phyloP scores from a whole-genome alignment of 495 filamentous ascomycete species.

The Entonaema liquescens region DNA sequence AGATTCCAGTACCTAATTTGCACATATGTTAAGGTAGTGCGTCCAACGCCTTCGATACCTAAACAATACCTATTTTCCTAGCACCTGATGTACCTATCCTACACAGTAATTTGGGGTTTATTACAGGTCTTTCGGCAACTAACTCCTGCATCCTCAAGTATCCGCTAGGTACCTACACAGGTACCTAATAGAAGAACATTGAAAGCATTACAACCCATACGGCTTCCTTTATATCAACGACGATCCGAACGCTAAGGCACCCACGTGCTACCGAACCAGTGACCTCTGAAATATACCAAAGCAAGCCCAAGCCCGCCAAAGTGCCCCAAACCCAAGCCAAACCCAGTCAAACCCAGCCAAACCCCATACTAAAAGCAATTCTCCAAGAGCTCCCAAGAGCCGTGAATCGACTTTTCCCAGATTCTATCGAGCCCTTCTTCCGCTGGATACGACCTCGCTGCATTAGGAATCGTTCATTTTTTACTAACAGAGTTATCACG shows the following conservation, averaged over 20 bases:
- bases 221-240: background rate
- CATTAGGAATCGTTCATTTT: conserved; percentile 18
- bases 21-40: background rate
- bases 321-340: background rate
- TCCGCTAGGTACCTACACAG: background rate
- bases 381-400: background rate
- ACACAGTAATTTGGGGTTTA: no score
- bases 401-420: conserved; percentile 17
- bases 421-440: conserved; percentile 26
- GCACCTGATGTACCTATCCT: background rate
- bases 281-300: conserved; percentile 6
- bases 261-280: conserved; percentile 7
- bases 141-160: background rate
- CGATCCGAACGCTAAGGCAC: background rate
- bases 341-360: background rate
- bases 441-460: conserved; percentile 30
- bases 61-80: background rate
- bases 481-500: conserved; percentile 3
- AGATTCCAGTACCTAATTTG: conserved; percentile 15
- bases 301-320: background rate
- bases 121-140: background rate
- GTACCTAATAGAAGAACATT: background rate
- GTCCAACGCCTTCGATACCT: background rate
- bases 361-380: conserved; percentile 1
- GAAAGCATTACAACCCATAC: background rate